Conservation (phyloP, 108 stramenopile genomes). For the Pseudonitzschia pungens region DNA sequence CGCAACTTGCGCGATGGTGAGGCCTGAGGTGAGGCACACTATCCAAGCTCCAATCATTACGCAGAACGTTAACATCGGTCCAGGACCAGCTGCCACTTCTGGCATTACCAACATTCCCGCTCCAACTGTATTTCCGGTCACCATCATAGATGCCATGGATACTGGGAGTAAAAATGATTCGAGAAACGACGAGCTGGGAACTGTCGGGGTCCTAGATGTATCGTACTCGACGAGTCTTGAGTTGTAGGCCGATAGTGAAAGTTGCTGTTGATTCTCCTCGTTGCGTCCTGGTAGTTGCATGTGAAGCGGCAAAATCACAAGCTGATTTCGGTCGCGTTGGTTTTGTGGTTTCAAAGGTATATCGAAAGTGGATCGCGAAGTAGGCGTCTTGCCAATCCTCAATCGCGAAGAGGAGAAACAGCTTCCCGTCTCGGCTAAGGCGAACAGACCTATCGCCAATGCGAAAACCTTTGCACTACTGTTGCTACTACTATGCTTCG, state of each 20-base stretch:
- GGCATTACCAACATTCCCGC: constrained; percentile 68
- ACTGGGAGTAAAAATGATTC: constrained; percentile 21
- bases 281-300: constrained; percentile 7
- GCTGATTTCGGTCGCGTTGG: not conserved
- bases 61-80: constrained; percentile 45
- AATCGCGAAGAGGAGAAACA: not conserved
- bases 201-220: not conserved
- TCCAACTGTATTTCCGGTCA: constrained; percentile 82
- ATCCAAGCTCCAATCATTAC: constrained; percentile 59
- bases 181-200: not conserved
- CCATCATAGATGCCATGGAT: constrained; percentile 54
- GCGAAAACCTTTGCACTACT: not conserved
- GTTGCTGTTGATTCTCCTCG: not conserved
- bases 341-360: not conserved
- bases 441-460: not conserved
- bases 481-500: not conserved
- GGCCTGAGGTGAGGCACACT: constrained; percentile 68
- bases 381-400: not conserved
- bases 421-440: not conserved
- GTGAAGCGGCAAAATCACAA: not conserved
- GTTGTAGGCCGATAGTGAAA: not conserved
- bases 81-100: constrained; percentile 55
- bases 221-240: not conserved
- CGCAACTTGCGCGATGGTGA: constrained; percentile 72
- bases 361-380: not conserved